Conservation (phyloP, 2,329 filamentous ascomycete genomes). For the Exophiala alcalophila region DNA sequence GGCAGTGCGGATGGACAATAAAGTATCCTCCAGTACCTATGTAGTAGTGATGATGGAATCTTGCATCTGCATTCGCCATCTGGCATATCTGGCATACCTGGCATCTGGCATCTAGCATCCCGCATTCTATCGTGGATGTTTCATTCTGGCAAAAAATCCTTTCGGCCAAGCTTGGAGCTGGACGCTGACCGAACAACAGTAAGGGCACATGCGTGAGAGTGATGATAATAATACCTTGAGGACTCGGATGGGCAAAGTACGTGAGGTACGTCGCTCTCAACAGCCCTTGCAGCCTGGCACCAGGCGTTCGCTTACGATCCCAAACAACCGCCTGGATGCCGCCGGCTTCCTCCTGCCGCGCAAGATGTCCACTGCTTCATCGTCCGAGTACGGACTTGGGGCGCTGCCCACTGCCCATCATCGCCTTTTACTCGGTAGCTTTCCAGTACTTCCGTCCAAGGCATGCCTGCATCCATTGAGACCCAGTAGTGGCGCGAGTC, state of each 20-base stretch:
- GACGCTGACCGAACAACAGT: background rate
- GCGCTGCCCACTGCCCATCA: background rate
- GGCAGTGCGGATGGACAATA: background rate
- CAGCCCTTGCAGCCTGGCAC: too few species aligned
- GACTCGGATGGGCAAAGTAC: too few species aligned
- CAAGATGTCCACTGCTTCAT: conserved; percentile 4
- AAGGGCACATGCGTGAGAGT: too few species aligned
- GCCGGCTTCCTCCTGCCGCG: conserved; percentile 5
- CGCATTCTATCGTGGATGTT: conserved; percentile 3
- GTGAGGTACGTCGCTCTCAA: too few species aligned
- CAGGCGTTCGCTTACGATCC: conserved; percentile 15
- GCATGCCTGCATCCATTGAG: too few species aligned
- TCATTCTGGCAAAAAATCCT: conserved; percentile 5
- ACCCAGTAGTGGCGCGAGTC: background rate
- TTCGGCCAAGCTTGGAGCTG: conserved; percentile 4
- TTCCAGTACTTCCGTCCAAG: too few species aligned
- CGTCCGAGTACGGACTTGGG: conserved; percentile 12
- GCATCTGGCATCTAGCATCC: conserved; percentile 1
- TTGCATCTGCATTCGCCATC: conserved; percentile 6
- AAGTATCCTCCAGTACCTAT: too few species aligned
- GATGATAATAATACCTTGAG: too few species aligned
- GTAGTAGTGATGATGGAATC: conserved; percentile 12
- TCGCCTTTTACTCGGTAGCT: too few species aligned
- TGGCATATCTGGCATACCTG: too few species aligned
- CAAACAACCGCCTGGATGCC: conserved; percentile 4